These are phyloP conservation scores for Chrysosporium keratinophilum DNA, from an alignment of 2,329 filamentous ascomycete species.

Conservation along the genomic window DNA sequence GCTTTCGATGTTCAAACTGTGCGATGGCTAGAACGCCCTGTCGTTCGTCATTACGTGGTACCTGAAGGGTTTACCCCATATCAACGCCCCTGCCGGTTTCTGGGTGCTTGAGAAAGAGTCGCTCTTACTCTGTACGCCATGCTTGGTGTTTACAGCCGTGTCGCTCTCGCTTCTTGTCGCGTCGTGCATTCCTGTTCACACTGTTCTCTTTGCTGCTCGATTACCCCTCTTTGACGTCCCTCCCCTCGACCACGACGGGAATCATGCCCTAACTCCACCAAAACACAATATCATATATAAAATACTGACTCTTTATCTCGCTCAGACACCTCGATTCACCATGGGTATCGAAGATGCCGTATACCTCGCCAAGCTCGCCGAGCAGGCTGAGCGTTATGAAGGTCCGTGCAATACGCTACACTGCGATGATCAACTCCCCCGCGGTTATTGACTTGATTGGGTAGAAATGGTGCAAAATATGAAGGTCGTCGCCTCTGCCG, in stretches of 20 bases:
- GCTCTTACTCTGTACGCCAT: background rate
- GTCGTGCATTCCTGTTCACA: background rate
- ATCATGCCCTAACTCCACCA: background rate
- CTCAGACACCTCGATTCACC: conserved; percentile 42
- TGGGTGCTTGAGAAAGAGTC: background rate
- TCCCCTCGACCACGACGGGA: background rate
- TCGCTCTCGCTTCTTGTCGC: background rate
- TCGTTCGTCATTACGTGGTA: background rate
- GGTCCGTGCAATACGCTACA: conserved; percentile 50
- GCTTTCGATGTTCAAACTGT: background rate
- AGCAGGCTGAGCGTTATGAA: conserved; percentile 99
- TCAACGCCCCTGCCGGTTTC: background rate
- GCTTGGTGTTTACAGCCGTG: background rate
- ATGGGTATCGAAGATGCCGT: conserved; percentile 99
- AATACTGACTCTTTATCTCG: conserved; percentile 3
- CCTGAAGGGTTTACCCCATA: background rate
- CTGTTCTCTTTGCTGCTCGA: conserved; percentile 4
- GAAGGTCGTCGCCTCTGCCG: conserved; percentile 91
- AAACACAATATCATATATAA: background rate
- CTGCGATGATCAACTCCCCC: background rate
- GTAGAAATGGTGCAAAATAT: conserved; percentile 99
- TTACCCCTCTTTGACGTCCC: conserved; percentile 6
- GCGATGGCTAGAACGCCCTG: background rate
- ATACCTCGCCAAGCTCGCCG: conserved; percentile 98
- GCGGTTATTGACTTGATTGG: conserved; percentile 17